A percentile compares a stretch with the other conserved stretches of the same genome.
Conservation (phyloP, 345 rosid genomes). For the Reutealis trisperma region DNA sequence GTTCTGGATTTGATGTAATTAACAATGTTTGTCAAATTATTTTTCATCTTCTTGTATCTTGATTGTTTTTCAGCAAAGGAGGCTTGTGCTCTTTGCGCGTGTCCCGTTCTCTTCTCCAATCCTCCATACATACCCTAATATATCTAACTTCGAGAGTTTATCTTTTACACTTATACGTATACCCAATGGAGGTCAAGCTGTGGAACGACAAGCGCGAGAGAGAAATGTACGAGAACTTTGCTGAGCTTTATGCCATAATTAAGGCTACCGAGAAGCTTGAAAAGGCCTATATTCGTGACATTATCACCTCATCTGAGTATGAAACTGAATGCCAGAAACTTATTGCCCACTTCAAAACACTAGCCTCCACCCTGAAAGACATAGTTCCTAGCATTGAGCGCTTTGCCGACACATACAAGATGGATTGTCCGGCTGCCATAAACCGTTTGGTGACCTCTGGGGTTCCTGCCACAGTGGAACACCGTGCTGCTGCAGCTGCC, state of each 20-base stretch:
- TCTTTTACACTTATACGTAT: not conserved
- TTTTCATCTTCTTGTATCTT: not conserved
- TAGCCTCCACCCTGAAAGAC: conserved; percentile 76
- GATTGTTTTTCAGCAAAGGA: conserved; percentile 38
- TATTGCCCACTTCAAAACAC: conserved; percentile 87
- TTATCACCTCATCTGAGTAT: conserved; percentile 69
- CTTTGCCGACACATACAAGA: conserved; percentile 88
- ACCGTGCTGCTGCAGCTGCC: conserved; percentile 64
- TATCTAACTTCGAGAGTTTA: not conserved
- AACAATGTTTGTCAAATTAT: not conserved
- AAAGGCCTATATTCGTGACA: conserved; percentile 84
- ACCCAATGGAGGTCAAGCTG: conserved; percentile 83
- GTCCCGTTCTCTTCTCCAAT: conserved; percentile 97
- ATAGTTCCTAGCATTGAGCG: conserved; percentile 77
- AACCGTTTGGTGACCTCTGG: conserved; percentile 86
- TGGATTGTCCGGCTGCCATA: conserved; percentile 93
- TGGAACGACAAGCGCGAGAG: conserved; percentile 97
- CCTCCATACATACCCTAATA: conserved; percentile 18
- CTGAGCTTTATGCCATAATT: conserved; percentile 91
- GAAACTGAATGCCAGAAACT: conserved; percentile 90
- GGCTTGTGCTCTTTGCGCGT: conserved; percentile 74
- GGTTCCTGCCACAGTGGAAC: conserved; percentile 95
- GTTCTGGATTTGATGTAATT: conserved; percentile 4
- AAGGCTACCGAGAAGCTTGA: conserved; percentile 98
- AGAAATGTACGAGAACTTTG: conserved; percentile 95